Evolutionary conservation across 73 alveolate species (phyloP).

Genomic region (Paramecium pentaurelia): DNA sequence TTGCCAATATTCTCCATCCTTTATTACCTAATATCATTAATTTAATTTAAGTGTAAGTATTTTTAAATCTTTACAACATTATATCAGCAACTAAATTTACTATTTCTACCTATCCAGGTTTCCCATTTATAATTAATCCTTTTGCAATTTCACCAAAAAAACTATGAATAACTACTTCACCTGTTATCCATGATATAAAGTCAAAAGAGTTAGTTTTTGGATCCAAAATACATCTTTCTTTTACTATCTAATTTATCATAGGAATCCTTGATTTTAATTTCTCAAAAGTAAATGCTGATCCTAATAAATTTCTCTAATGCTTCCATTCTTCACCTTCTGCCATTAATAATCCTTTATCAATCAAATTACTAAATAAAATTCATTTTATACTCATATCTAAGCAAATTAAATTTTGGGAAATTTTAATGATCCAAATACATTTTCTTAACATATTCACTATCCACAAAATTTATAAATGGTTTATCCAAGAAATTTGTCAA

Average conservation of each 20-base stretch:
- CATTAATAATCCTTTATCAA: conserved; percentile 13
- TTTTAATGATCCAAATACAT: neutral
- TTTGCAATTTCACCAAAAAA: conserved; percentile 31
- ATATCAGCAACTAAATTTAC: neutral
- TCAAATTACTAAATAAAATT: neutral
- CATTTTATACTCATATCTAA: neutral
- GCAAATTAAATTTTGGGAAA: neutral
- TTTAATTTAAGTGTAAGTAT: neutral
- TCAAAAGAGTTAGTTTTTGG: neutral
- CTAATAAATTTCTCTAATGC: conserved; percentile 10
- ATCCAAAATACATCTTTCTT: neutral
- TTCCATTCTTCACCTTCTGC: conserved; percentile 53
- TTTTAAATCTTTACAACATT: neutral
- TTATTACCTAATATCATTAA: neutral
- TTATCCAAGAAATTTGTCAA: neutral
- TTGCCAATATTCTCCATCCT: conserved; percentile 13
- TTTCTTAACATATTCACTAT: neutral
- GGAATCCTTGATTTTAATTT: conserved; percentile 40
- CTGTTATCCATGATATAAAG: conserved; percentile 33
- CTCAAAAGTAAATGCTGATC: conserved; percentile 30
- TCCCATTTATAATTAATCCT: conserved; percentile 5
- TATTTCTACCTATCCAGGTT: neutral
- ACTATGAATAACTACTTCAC: conserved; percentile 38
- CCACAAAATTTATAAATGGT: neutral
- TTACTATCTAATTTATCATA: conserved; percentile 31